phyloP scores from a whole-genome alignment of 2,329 filamentous ascomycete genomes.

The Furcasterigmium furcatum region DNA sequence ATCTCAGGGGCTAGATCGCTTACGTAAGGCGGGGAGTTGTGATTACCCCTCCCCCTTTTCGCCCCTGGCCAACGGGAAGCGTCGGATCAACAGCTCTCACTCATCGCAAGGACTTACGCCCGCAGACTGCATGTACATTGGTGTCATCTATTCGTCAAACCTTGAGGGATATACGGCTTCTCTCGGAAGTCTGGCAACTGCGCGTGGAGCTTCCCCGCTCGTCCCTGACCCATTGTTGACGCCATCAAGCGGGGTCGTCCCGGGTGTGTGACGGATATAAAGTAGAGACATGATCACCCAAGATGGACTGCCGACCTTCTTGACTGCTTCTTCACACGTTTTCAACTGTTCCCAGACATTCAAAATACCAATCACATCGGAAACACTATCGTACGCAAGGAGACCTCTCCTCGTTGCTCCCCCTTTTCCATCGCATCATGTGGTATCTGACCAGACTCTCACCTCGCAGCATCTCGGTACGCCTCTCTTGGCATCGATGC shows the following conservation, averaged over 20 bases:
- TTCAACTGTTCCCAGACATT: background rate
- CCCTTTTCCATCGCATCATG: background rate
- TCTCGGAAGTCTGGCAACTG: background rate
- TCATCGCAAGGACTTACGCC: no score
- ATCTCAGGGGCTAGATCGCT: no score
- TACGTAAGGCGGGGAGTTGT: no score
- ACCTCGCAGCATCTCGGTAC: background rate
- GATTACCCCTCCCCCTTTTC: no score
- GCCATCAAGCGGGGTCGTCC: background rate
- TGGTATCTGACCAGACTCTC: background rate
- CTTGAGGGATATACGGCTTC: constrained; percentile 1
- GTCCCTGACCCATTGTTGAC: no score
- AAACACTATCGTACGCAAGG: background rate
- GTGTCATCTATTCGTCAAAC: background rate
- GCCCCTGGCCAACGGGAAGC: no score
- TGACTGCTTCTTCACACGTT: background rate
- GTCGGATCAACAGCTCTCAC: no score
- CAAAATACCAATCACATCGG: background rate
- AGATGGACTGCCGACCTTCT: background rate
- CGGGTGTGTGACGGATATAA: constrained; percentile 1
- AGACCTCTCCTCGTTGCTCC: background rate
- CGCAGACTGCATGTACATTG: no score
- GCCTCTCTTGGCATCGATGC: background rate
- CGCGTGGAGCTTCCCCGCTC: background rate
- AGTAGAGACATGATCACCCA: background rate